Evolutionary conservation across 306 rosid species (phyloP).

Genomic region (Casuarina equisetifolia): DNA sequence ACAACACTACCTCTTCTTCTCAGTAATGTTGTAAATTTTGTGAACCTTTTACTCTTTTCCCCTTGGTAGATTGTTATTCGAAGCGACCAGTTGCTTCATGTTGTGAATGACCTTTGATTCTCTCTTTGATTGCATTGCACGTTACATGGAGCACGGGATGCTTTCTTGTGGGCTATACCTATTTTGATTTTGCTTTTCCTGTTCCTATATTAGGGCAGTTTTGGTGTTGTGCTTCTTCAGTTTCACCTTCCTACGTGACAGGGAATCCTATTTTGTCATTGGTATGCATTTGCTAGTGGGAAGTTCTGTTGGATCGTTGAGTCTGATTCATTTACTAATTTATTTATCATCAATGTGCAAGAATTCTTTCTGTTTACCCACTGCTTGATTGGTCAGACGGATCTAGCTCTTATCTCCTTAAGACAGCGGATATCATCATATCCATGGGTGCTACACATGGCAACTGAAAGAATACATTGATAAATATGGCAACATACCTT

Average conservation of each 20-base stretch:
- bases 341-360: neutral
- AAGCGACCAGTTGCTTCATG: slow-evolving; percentile 50
- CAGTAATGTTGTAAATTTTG: neutral
- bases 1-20: neutral
- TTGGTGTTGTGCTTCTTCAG: slow-evolving; percentile 27
- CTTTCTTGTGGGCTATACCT: slow-evolving; percentile 65
- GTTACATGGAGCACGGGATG: slow-evolving; percentile 58
- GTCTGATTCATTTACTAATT: neutral
- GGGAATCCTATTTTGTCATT: slow-evolving; percentile 7
- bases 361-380: neutral
- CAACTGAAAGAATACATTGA: neutral
- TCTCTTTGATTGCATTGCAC: slow-evolving; percentile 29
- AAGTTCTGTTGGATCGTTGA: slow-evolving; percentile 16
- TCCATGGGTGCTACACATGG: neutral
- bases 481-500: neutral
- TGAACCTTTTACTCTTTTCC: slow-evolving; percentile 25
- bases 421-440: neutral
- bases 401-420: neutral
- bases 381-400: neutral
- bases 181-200: slow-evolving; percentile 34
- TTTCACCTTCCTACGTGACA: slow-evolving; percentile 15
- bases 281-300: slow-evolving; percentile 25
- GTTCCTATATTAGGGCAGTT: slow-evolving; percentile 32
- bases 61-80: slow-evolving; percentile 35
- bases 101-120: slow-evolving; percentile 49